Evolutionary conservation across 306 rosid genomes (phyloP).

Genomic region (Prunus mira): DNA sequence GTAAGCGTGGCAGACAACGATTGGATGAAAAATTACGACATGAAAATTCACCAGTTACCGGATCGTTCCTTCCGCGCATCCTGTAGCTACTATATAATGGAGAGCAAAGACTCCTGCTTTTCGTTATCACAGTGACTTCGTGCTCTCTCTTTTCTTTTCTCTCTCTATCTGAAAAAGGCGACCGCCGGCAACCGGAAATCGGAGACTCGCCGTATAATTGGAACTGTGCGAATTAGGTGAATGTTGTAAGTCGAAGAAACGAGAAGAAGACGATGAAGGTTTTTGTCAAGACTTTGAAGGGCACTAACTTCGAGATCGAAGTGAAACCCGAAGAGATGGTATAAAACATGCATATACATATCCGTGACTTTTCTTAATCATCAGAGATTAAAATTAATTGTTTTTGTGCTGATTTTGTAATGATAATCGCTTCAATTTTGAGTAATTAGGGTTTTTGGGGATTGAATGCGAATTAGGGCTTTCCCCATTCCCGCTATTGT

Average conservation of each 20-base stretch:
- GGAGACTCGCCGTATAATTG: constrained; percentile 18
- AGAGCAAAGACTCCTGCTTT: background rate
- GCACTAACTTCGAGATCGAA: constrained; percentile 63
- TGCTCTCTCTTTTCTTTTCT: background rate
- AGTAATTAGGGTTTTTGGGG: constrained; percentile 26
- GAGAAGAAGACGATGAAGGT: constrained; percentile 57
- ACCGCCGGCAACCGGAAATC: constrained; percentile 26
- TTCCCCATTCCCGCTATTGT: background rate
- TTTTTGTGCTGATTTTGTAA: background rate
- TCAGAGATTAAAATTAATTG: background rate
- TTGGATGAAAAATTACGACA: background rate
- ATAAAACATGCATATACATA: background rate
- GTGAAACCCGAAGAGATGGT: constrained; percentile 50
- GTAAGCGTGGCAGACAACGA: background rate
- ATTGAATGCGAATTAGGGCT: constrained; percentile 25
- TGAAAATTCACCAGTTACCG: background rate
- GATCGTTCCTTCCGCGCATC: background rate
- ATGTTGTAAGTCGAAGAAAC: constrained; percentile 22
- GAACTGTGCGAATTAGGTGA: background rate
- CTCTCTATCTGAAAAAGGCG: background rate
- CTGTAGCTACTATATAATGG: background rate
- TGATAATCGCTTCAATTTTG: constrained; percentile 1
- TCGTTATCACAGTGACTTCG: constrained; percentile 10
- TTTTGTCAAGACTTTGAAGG: constrained; percentile 69
- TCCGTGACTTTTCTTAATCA: background rate